Percentiles rank a stretch among this genome's conserved stretches.
Evolutionary conservation across 352 stramenopile species (phyloP).

Genomic region (Aphanomyces stellatus): DNA sequence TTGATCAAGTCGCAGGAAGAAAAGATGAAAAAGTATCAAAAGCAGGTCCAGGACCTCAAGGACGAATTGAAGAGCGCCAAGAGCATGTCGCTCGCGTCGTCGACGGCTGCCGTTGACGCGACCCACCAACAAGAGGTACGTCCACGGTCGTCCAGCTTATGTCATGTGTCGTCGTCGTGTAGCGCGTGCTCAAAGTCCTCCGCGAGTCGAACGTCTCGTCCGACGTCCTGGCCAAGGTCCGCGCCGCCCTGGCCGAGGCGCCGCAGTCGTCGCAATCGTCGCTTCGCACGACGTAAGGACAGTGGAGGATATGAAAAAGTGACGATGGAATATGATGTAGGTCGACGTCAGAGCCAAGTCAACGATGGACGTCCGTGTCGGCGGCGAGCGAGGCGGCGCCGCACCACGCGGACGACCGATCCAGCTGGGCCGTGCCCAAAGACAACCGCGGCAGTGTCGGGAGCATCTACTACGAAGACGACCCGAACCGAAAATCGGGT

Average conservation of each 20-base stretch:
- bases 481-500: conserved; percentile 58
- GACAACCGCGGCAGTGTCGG: background rate
- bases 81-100: background rate
- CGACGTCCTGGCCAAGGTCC: conserved; percentile 8
- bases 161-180: background rate
- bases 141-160: background rate
- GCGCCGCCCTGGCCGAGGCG: background rate
- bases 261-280: background rate
- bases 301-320: no score
- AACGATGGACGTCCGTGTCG: background rate
- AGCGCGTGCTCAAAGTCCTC: conserved; percentile 1
- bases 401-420: background rate
- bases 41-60: conserved; percentile 72
- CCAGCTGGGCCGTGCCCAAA: conserved; percentile 19
- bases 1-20: conserved; percentile 84
- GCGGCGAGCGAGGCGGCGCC: background rate
- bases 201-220: background rate
- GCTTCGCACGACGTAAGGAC: background rate
- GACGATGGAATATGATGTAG: no score
- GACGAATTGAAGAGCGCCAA: conserved; percentile 54
- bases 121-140: background rate
- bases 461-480: conserved; percentile 58
- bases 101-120: background rate
- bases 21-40: conserved; percentile 87
- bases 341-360: background rate